A percentile compares a stretch with the other conserved stretches of the same genome.
Evolutionary conservation across 2,329 filamentous ascomycete species (phyloP).

Genomic region (Hypoxylon sp.): DNA sequence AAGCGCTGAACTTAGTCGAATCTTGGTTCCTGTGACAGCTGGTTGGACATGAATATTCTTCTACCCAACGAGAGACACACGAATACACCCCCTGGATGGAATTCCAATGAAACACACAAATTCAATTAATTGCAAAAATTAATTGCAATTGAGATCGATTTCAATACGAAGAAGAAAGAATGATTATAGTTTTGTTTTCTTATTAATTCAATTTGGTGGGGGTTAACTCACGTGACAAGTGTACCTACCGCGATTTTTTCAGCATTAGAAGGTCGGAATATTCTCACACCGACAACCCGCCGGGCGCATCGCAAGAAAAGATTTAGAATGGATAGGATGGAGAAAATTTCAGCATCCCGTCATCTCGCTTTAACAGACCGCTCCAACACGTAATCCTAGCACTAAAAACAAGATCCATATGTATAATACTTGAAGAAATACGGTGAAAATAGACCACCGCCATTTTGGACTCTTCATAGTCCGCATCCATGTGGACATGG

Average conservation of each 20-base stretch:
- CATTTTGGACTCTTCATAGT: slow-evolving; percentile 2
- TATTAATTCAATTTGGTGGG: background rate
- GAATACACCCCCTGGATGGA: background rate
- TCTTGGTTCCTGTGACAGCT: slow-evolving; percentile 7
- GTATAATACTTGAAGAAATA: slow-evolving; percentile 14
- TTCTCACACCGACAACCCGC: slow-evolving; percentile 15
- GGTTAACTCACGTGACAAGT: slow-evolving; percentile 11
- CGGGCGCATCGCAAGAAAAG: slow-evolving; percentile 11
- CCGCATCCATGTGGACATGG: slow-evolving; percentile 6
- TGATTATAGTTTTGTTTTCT: background rate
- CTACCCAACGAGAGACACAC: background rate
- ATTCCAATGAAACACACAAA: background rate
- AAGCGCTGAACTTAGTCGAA: background rate
- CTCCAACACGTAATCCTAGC: slow-evolving; percentile 4
- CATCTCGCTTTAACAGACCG: slow-evolving; percentile 25
- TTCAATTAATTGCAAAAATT: background rate
- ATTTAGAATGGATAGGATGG: no score
- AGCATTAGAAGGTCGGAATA: slow-evolving; percentile 22
- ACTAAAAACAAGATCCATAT: slow-evolving; percentile 4
- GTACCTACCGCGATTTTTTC: background rate
- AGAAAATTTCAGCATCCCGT: slow-evolving; percentile 21
- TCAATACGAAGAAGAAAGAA: background rate
- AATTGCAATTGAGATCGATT: background rate
- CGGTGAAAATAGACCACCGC: slow-evolving; percentile 7
- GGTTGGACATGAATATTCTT: slow-evolving; percentile 7